Conservation (phyloP, 768 basidiomycete species). For the Melanogaster broomeanus region DNA sequence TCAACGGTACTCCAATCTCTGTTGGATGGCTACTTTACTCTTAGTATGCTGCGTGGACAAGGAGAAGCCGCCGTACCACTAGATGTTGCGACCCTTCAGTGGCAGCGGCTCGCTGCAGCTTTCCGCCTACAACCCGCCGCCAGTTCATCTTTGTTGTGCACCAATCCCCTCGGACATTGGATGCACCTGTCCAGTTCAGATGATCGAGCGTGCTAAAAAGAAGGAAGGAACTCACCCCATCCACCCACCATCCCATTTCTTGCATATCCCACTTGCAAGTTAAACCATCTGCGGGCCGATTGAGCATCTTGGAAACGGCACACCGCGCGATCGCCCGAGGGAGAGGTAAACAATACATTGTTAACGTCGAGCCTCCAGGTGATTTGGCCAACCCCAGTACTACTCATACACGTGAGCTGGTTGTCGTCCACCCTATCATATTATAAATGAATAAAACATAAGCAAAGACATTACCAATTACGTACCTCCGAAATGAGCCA, state of each 20-base stretch:
- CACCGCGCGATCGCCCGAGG: neutral
- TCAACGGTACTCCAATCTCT: too few species aligned
- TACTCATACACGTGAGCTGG: neutral
- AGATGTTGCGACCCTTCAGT: neutral
- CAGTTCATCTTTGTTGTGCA: neutral
- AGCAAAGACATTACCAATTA: neutral
- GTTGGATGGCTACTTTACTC: too few species aligned
- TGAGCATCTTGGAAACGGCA: neutral
- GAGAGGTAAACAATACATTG: neutral
- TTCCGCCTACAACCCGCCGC: conserved; percentile 5
- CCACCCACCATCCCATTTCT: neutral
- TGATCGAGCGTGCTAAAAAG: neutral
- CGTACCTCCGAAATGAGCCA: neutral
- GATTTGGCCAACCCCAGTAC: neutral
- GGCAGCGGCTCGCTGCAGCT: conserved; percentile 1
- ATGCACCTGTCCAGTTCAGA: neutral
- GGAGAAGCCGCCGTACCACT: too few species aligned
- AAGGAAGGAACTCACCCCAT: neutral
- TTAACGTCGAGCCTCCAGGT: conserved; percentile 2
- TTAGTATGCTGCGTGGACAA: too few species aligned
- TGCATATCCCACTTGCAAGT: conserved; percentile 1
- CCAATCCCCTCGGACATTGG: conserved; percentile 4
- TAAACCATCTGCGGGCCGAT: conserved; percentile 6
- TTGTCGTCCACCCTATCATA: neutral
- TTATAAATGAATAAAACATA: neutral